phyloP scores from a whole-genome alignment of 2,329 filamentous ascomycete species.

The Gnomoniopsis sp. region DNA sequence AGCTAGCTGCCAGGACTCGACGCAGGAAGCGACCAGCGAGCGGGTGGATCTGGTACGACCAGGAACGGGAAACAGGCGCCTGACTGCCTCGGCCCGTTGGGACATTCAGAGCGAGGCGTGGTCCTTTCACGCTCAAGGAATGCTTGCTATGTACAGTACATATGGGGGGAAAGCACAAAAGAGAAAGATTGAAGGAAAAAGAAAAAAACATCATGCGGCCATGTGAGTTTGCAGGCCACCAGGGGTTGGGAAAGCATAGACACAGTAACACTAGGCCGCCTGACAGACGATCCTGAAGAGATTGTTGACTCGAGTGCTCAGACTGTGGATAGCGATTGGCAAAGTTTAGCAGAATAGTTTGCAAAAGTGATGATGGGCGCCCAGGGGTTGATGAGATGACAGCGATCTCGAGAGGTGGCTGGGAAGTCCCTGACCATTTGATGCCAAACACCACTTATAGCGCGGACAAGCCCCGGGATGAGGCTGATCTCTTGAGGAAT shows the following conservation, averaged over 20 bases:
- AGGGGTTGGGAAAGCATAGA: background rate
- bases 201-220: too few relatives aligned
- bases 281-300: background rate
- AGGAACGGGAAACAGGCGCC: background rate
- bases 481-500: background rate
- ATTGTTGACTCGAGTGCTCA: background rate
- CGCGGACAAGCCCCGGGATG: too few relatives aligned
- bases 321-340: background rate
- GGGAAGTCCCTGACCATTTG: conserved; percentile 11
- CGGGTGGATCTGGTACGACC: background rate
- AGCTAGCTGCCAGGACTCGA: background rate
- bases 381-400: background rate
- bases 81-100: background rate
- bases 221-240: too few relatives aligned
- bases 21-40: background rate
- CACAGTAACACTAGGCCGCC: background rate
- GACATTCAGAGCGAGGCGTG: background rate
- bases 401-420: background rate
- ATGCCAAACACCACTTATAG: conserved; percentile 3
- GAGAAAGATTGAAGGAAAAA: background rate
- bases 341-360: background rate
- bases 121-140: background rate
- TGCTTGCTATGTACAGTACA: background rate
- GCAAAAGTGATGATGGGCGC: background rate
- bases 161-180: background rate